These are phyloP conservation scores for Scenedesmus sp. DNA, from an alignment of 163 green algal species.

Conservation along the genomic window DNA sequence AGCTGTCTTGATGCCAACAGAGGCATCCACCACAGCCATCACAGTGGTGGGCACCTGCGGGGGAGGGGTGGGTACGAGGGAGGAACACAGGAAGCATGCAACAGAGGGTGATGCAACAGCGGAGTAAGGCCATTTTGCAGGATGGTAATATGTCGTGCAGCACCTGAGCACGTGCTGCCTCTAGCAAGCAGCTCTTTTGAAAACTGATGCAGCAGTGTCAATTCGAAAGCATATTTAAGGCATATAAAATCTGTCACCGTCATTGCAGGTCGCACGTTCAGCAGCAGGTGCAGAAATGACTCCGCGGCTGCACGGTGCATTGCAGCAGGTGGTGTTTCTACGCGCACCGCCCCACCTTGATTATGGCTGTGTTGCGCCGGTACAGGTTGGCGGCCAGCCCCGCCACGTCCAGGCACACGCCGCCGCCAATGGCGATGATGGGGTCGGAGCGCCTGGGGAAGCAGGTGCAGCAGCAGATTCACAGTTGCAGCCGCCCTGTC, in stretches of 20 bases:
- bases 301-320: not conserved
- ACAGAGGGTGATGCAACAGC: no score
- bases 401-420: constrained; percentile 66
- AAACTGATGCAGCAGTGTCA: no score
- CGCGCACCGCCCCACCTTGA: constrained; percentile 55
- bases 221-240: no score
- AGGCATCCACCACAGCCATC: constrained; percentile 69
- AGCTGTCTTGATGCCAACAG: constrained; percentile 74
- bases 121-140: no score
- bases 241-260: no score
- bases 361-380: constrained; percentile 65
- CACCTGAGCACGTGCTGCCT: no score
- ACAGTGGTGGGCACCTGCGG: constrained; percentile 68
- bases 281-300: not conserved
- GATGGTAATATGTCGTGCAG: no score
- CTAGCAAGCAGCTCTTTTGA: no score
- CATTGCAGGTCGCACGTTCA: no score
- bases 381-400: constrained; percentile 68
- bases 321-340: not conserved
- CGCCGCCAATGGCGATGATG: constrained; percentile 72
- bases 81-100: not conserved
- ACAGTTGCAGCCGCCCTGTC: no score
- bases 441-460: constrained; percentile 62
- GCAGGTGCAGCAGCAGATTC: not conserved
- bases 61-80: no score